Evolutionary conservation across 257 asterid species (phyloP), one percentile per base, ranked within the genome.

Genomic region (Capsicum baccatum): DNA sequence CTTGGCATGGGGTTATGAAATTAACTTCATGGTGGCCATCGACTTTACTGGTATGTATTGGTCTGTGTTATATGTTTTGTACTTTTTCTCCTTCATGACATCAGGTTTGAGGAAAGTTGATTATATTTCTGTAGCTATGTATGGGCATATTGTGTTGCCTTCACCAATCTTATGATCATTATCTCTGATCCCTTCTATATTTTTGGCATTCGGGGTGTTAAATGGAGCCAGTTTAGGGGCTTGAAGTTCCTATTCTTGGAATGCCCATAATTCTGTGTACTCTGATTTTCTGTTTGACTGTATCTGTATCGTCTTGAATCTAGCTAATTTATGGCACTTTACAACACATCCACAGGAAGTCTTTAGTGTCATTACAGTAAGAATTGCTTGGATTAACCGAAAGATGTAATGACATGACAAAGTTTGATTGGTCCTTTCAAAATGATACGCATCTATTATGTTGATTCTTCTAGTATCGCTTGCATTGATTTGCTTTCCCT

Each of bases 1-100:
- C 91, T 85, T 97, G 92, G 89, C 94, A 86, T 94, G 97, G 84
- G 99, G 98, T 73, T 95, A 90, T 88, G 97, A 97, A 91, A 91
- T 97, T 89, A 95, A 94, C 91, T 97, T 97, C 93, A 97, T 97
- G 99, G 97, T 94, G 86, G 99, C 99, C 56, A 89, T 97, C 82
- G 99, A 97, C 92, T 97, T 95, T 92, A 97, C 99, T 67, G 99
- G 99, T 97, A 92, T 58, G 74, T 81, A 54, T 55, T 8, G 52
- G 79, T 83, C 79, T 19, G 2, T 52, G 56, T 60, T 60, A 33
- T 58, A 68, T 17, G 39, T 54, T 78, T 78, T 52, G n/a, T 14
- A 39, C 78, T 69, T 26, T 69, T 69, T 39, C 14, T 39, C 54
- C 54, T 39, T 69, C 55, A 69, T 9, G 55, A 54, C 54, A 78